Evolutionary conservation across 768 basidiomycete genomes (phyloP).

Genomic region (Fistulinella prunicolor): DNA sequence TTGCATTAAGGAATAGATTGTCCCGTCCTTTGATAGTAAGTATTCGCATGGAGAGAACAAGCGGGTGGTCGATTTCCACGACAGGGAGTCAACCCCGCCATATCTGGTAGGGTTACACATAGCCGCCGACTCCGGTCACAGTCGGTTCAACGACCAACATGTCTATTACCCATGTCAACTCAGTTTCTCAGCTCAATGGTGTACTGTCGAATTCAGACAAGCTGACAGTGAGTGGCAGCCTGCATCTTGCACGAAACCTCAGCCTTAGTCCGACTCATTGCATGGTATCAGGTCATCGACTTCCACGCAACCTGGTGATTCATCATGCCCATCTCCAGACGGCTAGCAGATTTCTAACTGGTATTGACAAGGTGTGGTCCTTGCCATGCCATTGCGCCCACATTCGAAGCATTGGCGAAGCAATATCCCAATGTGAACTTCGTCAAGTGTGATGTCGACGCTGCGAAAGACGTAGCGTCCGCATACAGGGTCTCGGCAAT

Average conservation of each 20-base stretch:
- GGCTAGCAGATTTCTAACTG: conserved; percentile 6
- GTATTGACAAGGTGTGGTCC: conserved; percentile 69
- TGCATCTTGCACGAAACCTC: background rate
- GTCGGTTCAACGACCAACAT: conserved; percentile 28
- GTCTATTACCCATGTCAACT: conserved; percentile 62
- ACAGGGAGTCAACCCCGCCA: background rate
- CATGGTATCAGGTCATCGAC: conserved; percentile 86
- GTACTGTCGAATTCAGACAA: conserved; percentile 61
- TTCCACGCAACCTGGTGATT: conserved; percentile 81
- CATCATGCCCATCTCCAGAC: conserved; percentile 1
- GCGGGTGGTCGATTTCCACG: too few relatives aligned
- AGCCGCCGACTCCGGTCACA: too few relatives aligned
- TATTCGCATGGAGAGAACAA: too few relatives aligned
- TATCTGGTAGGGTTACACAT: too few relatives aligned
- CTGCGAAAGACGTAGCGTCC: conserved; percentile 62
- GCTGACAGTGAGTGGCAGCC: conserved; percentile 48
- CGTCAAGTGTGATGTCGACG: conserved; percentile 80
- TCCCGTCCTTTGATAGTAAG: too few relatives aligned
- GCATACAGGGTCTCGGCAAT: conserved; percentile 69
- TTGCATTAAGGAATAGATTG: too few relatives aligned
- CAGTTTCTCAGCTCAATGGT: conserved; percentile 58
- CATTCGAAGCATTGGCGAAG: conserved; percentile 66
- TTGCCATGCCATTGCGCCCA: conserved; percentile 79
- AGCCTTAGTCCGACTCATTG: too few relatives aligned
- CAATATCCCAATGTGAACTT: conserved; percentile 73